phyloP scores from a whole-genome alignment of 768 basidiomycete genomes.

The Chiua virens region DNA sequence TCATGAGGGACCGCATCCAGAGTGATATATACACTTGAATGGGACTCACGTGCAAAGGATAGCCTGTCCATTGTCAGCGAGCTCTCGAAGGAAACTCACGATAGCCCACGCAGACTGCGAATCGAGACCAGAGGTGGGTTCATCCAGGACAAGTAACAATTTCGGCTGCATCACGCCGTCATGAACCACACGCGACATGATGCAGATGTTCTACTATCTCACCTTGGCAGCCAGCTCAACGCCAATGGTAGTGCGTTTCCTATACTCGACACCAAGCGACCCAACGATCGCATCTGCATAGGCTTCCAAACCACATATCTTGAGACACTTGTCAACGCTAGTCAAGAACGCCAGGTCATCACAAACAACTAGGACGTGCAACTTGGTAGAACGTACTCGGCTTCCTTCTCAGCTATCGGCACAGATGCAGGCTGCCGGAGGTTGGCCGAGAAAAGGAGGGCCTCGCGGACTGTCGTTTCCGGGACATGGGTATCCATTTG shows the following conservation, averaged over 20 bases:
- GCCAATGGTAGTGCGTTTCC: conserved; percentile 58
- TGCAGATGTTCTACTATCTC: conserved; percentile 2
- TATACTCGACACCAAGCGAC: conserved; percentile 47
- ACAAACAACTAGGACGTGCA: not conserved
- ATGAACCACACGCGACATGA: not conserved
- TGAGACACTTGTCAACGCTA: conserved; percentile 57
- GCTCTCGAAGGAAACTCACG: conserved; percentile 47
- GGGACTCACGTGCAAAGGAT: conserved; percentile 52
- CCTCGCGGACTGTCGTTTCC: conserved; percentile 77
- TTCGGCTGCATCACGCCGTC: conserved; percentile 30
- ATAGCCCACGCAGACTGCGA: conserved; percentile 54
- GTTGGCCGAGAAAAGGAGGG: conserved; percentile 75
- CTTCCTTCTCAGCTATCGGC: conserved; percentile 68
- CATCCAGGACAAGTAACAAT: conserved; percentile 57
- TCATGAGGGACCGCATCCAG: too few relatives aligned
- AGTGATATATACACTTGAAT: too few relatives aligned
- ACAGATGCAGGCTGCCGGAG: conserved; percentile 73
- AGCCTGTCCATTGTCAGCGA: conserved; percentile 54
- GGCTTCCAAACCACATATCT: conserved; percentile 63
- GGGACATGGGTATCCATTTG: conserved; percentile 82
- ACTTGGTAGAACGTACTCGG: conserved; percentile 54
- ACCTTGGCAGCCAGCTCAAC: conserved; percentile 60
- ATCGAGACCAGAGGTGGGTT: conserved; percentile 58
- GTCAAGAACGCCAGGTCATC: not conserved
- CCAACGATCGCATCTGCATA: conserved; percentile 65